phyloP scores from a whole-genome alignment of 257 asterid genomes.

The Solanum chmielewskii region DNA sequence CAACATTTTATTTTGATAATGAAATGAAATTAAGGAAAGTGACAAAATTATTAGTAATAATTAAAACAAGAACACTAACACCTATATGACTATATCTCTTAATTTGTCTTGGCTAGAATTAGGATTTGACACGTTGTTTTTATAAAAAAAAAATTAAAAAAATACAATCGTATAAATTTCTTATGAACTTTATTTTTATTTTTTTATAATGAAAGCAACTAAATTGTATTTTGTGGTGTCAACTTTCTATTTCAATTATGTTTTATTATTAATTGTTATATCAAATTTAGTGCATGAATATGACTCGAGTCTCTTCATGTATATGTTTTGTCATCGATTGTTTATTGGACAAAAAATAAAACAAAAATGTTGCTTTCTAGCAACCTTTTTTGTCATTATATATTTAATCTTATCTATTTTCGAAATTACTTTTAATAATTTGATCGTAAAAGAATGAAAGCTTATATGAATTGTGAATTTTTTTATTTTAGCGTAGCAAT shows the following conservation, averaged over 20 bases:
- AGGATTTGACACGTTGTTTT: not conserved
- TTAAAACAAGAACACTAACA: not conserved
- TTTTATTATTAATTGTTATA: not conserved
- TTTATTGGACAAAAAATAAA: not conserved
- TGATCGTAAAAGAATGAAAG: accelerated
- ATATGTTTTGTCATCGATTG: not conserved
- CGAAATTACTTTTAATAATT: not conserved
- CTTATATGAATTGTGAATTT: not conserved
- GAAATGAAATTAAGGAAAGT: not conserved
- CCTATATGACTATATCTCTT: not conserved
- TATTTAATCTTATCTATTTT: not conserved
- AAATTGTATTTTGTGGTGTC: not conserved
- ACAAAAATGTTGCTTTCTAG: not conserved
- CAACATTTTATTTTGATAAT: not conserved
- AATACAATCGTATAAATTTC: not conserved
- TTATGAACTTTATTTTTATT: not conserved
- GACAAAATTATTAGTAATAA: not conserved
- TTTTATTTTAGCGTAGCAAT: not conserved
- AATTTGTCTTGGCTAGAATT: not conserved
- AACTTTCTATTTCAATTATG: not conserved
- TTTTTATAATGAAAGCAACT: not conserved
- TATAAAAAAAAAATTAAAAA: not conserved
- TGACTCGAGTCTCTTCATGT: not conserved
- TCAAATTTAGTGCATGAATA: not conserved
- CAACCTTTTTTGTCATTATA: not conserved